Base-by-base conservation (phyloP, 305 asterid genomes). In the Fraxinus ornus region DNA sequence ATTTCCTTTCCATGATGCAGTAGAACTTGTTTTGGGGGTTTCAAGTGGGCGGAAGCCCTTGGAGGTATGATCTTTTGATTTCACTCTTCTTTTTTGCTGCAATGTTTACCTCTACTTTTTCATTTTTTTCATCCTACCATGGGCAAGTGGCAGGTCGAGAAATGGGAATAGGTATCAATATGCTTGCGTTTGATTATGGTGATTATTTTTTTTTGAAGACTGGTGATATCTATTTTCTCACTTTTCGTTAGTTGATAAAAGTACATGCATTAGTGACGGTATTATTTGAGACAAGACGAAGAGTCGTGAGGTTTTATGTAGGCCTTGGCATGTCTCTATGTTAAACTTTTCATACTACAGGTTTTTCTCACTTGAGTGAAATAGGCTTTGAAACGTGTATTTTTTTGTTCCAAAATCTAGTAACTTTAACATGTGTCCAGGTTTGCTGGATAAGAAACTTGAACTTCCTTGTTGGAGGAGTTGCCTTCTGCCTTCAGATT, bases 1-100 rank as follows among this genome's bases (percentile, higher is more conserved):
- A 52, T 91, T 81, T 84, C 89, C 94, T 73, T 93, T 92, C 89
- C 93, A 88, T 79, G 97, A 95, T 86, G 98, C 98, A 78, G 84
- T 95, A 77, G 97, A 93, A 80, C 90, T 89, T 76, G 91, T 95
- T 84, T 85, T 90, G 84, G 97, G 88, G 64, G 89, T 89, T 83
- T 92, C 95, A 17, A 88, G 90, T 36, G 93, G 91, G 62, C 88
- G 87, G 66, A 89, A 90, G 78, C 82, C 92, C 79, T 78, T 85
- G 10, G 92, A 91, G 97, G 99, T 97, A 90, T 80, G 85, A 77
- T 77, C 82, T 76, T 85, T 30, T 41, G 5, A 5, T 72, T 81
- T 15, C n/a, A 71, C 33, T 17, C 3, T 39, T 21, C 55, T 28
- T 28, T 30, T 74, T 66, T 15, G 62, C 60, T 21, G 47, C 62